Evolutionary conservation across 2,329 filamentous ascomycete genomes (phyloP), one percentile per base, ranked within the genome.

Genomic region (Cyanodermella asteris): DNA sequence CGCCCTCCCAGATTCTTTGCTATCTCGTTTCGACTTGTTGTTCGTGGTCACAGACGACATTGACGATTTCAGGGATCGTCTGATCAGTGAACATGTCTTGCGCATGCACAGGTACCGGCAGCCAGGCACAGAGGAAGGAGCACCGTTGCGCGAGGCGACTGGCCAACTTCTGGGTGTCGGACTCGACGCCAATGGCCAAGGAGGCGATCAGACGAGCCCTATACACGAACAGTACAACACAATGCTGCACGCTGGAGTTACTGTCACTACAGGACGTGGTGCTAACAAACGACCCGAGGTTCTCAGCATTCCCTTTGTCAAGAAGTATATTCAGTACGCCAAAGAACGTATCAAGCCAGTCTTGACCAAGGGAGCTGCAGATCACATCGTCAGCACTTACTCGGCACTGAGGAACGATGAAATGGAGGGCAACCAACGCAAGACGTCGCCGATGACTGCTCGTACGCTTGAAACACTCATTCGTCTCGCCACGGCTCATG

Each of bases 31-130:
- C 47, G 87, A 97, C 69, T 61, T 97, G 38, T 60, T 97, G 2
- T 97, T 97, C 43, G 75, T 97, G 23, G 82, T 97, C 22, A 97
- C 87, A 2, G 87, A 97, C 46, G 87, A 97, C 41, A 94, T 97
- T 34, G 84, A 97, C 41, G 87, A 97, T 44, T 69, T 77, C 3
- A 65, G 80, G 25, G 87, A 97, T 49, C 65, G 87, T 23, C 72
- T 81, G 42, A 68, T 97, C 8, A 94, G 84, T 0, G 87, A 97
- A 50, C 87, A 97, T 42, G 87, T 97, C 28, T 61, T 97, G 16
- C 77, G 84, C 29, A 94, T 94, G 82, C 87, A 97, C 44, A 64
- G 81, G 24, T 97, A 93, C 53, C 77, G 87, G 26, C 74, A 87
- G 40, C 73, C 82, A 3, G 84, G 84, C 23, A 81, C 72, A 0